Percentiles rank a stretch among this genome's conserved stretches.
phyloP scores from a whole-genome alignment of 768 basidiomycete genomes.

The Leccinum arenicola region DNA sequence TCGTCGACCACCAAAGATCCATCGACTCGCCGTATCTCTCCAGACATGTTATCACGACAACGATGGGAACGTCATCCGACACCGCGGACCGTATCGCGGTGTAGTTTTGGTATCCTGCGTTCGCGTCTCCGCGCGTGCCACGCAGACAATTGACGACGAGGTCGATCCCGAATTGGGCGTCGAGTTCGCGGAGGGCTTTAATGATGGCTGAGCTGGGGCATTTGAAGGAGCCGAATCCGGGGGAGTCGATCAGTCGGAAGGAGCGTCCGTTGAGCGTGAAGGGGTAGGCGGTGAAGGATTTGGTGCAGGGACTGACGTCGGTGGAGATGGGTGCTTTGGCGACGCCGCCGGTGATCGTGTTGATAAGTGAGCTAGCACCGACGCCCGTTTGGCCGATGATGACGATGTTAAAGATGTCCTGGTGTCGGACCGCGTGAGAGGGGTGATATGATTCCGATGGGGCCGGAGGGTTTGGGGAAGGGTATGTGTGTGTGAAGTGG shows the following conservation, averaged over 20 bases:
- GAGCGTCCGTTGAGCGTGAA: constrained; percentile 26
- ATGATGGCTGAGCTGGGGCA: constrained; percentile 22
- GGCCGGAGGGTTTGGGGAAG: background rate
- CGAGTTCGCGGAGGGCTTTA: constrained; percentile 28
- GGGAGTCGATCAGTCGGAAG: constrained; percentile 31
- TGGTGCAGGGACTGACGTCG: constrained; percentile 29
- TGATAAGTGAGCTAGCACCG: constrained; percentile 41
- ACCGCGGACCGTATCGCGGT: constrained; percentile 26
- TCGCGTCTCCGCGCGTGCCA: constrained; percentile 28
- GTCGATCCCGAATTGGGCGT: constrained; percentile 26
- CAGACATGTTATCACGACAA: constrained; percentile 29
- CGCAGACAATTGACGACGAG: constrained; percentile 29
- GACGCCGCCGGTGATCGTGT: constrained; percentile 30
- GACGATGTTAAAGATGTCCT: constrained; percentile 31
- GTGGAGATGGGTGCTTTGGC: constrained; percentile 23
- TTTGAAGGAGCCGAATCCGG: constrained; percentile 29
- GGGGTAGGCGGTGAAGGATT: constrained; percentile 21
- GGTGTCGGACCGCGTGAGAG: background rate
- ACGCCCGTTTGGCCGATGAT: constrained; percentile 31
- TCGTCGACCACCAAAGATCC: constrained; percentile 40
- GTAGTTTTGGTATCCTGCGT: constrained; percentile 29
- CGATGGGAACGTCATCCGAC: constrained; percentile 33
- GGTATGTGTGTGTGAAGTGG: background rate
- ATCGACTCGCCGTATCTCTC: constrained; percentile 32
- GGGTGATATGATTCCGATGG: background rate